Conservation (phyloP, 495 filamentous ascomycete genomes). For the Xylaria sp. region DNA sequence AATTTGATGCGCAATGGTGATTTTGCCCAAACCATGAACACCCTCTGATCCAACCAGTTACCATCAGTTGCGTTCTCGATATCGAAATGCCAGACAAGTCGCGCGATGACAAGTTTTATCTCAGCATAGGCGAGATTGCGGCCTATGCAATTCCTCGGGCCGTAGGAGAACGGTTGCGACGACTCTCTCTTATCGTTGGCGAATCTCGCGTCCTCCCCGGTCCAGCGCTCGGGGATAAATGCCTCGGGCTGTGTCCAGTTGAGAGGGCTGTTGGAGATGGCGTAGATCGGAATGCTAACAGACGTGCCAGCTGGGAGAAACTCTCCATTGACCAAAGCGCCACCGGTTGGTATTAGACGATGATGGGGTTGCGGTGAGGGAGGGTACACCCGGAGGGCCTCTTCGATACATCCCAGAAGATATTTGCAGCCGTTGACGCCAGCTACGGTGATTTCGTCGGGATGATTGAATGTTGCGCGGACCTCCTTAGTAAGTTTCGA, state of each 20-base stretch:
- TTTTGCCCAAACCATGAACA: slow-evolving; percentile 42
- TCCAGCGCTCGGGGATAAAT: slow-evolving; percentile 51
- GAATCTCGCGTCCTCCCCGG: slow-evolving; percentile 37
- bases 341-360: slow-evolving; percentile 48
- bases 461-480: slow-evolving; percentile 50
- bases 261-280: slow-evolving; percentile 31
- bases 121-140: slow-evolving; percentile 50
- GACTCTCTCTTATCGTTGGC: slow-evolving; percentile 38
- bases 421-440: slow-evolving; percentile 56
- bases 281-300: slow-evolving; percentile 47
- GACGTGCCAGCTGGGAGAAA: slow-evolving; percentile 47
- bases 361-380: slow-evolving; percentile 56
- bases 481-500: slow-evolving; percentile 57
- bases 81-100: slow-evolving; percentile 51
- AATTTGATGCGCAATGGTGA: slow-evolving; percentile 23
- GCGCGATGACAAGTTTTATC: slow-evolving; percentile 43
- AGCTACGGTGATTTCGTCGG: slow-evolving; percentile 58
- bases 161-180: slow-evolving; percentile 48
- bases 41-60: slow-evolving; percentile 34
- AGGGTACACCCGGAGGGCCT: slow-evolving; percentile 64
- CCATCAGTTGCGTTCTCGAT: slow-evolving; percentile 33
- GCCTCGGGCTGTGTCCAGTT: slow-evolving; percentile 48
- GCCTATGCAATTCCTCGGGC: slow-evolving; percentile 61
- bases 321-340: slow-evolving; percentile 52
- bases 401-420: slow-evolving; percentile 60